Conservation (phyloP, 306 rosid genomes). For the Delonix regia region DNA sequence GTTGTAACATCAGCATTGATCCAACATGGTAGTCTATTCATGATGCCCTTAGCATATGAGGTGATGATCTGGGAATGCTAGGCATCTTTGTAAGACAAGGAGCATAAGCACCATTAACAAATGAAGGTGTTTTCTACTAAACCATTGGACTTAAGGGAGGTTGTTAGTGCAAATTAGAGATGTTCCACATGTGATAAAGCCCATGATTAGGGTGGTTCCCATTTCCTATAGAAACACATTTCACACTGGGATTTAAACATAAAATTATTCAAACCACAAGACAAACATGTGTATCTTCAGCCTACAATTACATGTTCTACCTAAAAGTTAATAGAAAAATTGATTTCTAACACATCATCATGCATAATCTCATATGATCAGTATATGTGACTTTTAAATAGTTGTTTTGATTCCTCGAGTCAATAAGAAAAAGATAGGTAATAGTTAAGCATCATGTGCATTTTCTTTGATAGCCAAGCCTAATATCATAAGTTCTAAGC, state of each 20-base stretch:
- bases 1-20: slow-evolving; percentile 74
- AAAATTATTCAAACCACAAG: slow-evolving; percentile 23
- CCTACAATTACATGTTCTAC: slow-evolving; percentile 27
- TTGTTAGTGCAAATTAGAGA: slow-evolving; percentile 67
- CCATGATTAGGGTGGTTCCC: slow-evolving; percentile 62
- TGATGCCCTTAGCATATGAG: slow-evolving; percentile 63
- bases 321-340: slow-evolving; percentile 21
- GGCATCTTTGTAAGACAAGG: slow-evolving; percentile 63
- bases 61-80: slow-evolving; percentile 61
- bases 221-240: slow-evolving; percentile 47
- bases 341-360: slow-evolving; percentile 5
- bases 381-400: slow-evolving; percentile 13
- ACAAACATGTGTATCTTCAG: slow-evolving; percentile 19
- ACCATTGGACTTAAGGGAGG: slow-evolving; percentile 58
- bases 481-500: slow-evolving; percentile 16
- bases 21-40: slow-evolving; percentile 72
- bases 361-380: slow-evolving; percentile 27
- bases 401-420: slow-evolving; percentile 5
- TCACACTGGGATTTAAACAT: slow-evolving; percentile 23
- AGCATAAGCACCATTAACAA: slow-evolving; percentile 56
- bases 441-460: slow-evolving; percentile 5
- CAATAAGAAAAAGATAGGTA: background rate
- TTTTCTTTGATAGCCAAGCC: slow-evolving; percentile 28
- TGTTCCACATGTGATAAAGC: slow-evolving; percentile 65
- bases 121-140: slow-evolving; percentile 73